phyloP scores from a whole-genome alignment of 2,329 filamentous ascomycete species.

The Diaporthe caulivora region DNA sequence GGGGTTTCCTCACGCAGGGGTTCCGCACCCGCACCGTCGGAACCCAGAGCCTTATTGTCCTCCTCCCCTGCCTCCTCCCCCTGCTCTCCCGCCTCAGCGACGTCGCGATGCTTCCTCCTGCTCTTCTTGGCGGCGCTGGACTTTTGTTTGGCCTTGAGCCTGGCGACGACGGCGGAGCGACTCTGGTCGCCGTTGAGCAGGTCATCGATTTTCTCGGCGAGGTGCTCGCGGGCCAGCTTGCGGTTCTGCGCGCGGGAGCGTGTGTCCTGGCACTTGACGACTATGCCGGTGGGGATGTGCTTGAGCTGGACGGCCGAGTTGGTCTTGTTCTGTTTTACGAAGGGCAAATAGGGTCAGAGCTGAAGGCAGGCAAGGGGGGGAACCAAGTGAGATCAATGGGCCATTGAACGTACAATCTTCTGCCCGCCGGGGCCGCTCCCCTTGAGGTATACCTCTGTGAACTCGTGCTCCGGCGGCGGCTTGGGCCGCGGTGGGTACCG shows the following conservation, averaged over 20 bases:
- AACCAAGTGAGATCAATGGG: no score
- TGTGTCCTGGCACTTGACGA: slow-evolving; percentile 94
- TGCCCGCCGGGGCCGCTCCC: slow-evolving; percentile 94
- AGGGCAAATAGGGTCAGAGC: background rate
- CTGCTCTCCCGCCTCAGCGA: slow-evolving; percentile 62
- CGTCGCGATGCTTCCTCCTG: slow-evolving; percentile 79
- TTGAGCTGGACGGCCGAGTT: slow-evolving; percentile 93
- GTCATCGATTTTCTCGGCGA: slow-evolving; percentile 82
- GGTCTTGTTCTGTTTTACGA: slow-evolving; percentile 82
- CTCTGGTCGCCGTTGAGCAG: slow-evolving; percentile 78
- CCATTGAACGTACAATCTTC: slow-evolving; percentile 83
- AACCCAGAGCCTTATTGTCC: slow-evolving; percentile 36
- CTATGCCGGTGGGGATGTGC: slow-evolving; percentile 89
- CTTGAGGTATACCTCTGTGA: slow-evolving; percentile 88
- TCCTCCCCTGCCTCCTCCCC: slow-evolving; percentile 43
- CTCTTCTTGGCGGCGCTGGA: slow-evolving; percentile 86
- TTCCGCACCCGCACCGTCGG: slow-evolving; percentile 32
- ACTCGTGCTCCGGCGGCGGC: slow-evolving; percentile 80
- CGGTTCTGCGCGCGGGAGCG: slow-evolving; percentile 89
- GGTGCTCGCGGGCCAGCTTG: slow-evolving; percentile 81
- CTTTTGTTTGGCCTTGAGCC: slow-evolving; percentile 74
- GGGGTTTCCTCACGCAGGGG: background rate
- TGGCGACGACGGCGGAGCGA: slow-evolving; percentile 73
- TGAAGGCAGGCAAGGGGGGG: background rate
- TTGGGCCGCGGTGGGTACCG: slow-evolving; percentile 75